A percentile compares a stretch with the other conserved stretches of the same genome.
Evolutionary conservation across 805 yeast species (phyloP).

Genomic region (Candida hungchunana): DNA sequence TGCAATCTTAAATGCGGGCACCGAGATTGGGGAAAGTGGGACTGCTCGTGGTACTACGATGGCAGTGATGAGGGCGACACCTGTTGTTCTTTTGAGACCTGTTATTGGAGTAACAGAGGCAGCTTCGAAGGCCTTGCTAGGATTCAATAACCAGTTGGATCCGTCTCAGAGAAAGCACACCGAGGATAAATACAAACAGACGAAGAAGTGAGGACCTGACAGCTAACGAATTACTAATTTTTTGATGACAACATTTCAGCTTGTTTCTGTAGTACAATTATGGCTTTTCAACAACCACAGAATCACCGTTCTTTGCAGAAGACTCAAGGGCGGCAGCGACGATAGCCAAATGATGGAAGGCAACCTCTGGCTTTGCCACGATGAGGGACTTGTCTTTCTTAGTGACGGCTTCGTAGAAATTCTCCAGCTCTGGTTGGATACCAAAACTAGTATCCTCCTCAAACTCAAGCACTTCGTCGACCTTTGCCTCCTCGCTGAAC

Average conservation of each 20-base stretch:
- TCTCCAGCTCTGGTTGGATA: slow-evolving; percentile 47
- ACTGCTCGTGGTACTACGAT: slow-evolving; percentile 62
- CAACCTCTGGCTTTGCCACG: slow-evolving; percentile 62
- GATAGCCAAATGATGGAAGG: slow-evolving; percentile 91
- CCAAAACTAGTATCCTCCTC: slow-evolving; percentile 49
- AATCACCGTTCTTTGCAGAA: slow-evolving; percentile 47
- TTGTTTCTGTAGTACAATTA: too few relatives aligned
- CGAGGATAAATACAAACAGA: slow-evolving; percentile 59
- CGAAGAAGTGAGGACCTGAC: slow-evolving; percentile 6
- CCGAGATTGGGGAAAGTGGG: slow-evolving; percentile 59
- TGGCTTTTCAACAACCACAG: slow-evolving; percentile 41
- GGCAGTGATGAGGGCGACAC: slow-evolving; percentile 71
- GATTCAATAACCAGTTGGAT: slow-evolving; percentile 77
- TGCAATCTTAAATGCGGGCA: slow-evolving; percentile 55
- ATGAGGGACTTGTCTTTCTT: slow-evolving; percentile 57
- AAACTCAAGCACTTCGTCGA: slow-evolving; percentile 24
- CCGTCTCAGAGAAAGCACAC: slow-evolving; percentile 54
- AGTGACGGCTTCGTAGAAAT: slow-evolving; percentile 55
- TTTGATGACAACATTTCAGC: slow-evolving; percentile 4
- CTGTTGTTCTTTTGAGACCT: slow-evolving; percentile 77
- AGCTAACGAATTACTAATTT: slow-evolving; percentile 1
- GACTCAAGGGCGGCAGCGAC: slow-evolving; percentile 83
- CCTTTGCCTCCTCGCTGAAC: slow-evolving; percentile 21
- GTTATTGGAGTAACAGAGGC: slow-evolving; percentile 93
- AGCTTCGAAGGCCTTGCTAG: slow-evolving; percentile 74